Base-by-base conservation (phyloP, 371 early-diverging fungal genomes). In the Rhizomucor miehei region DNA sequence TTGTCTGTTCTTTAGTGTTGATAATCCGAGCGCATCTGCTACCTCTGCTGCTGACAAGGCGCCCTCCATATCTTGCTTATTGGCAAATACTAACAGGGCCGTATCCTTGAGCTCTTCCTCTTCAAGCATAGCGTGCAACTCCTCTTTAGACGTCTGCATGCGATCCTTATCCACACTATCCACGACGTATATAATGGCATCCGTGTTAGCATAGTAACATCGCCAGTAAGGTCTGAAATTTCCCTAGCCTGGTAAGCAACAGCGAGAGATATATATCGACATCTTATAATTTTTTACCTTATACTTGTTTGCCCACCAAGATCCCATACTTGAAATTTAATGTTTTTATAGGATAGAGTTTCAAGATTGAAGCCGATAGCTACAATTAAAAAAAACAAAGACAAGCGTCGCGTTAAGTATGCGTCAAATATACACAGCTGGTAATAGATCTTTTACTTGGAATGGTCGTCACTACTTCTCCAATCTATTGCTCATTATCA, bases 251-350 rank as follows among this genome's bases (percentile, higher is more conserved):
- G n/a, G n/a, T n/a, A n/a, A n/a, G n/a, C n/a, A n/a, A n/a, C n/a
- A n/a, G n/a, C n/a, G n/a, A n/a, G n/a, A n/a, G n/a, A n/a, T n/a
- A n/a, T n/a, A n/a, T n/a, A n/a, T n/a, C n/a, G n/a, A n/a, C 36
- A 5, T 48, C 47, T 1, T 45, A 47, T 47, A 16, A 37, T 17
- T 53, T 10, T 20, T 29, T 59, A 77, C 77, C 98, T 87, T 65
- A 98, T 98, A 77, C 93, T 94, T 66, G 93, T 93, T 78, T 95
- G 95, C 62, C 97, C 98, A 52, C 98, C 98, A 58, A 98, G 88
- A 82, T 98, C 98, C 97, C 95, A 96, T 58, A 97, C 94, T 65
- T 92, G 94, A 73, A 97, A 97, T 65, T 85, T 90, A 73, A 96
- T 92, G 83, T 95, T 96, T 73, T 95, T 96, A 81, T 95, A 97